Percentiles rank a stretch among this genome's conserved stretches.
Conservation (phyloP, 78 protist genomes). For the Bodo saltans region DNA sequence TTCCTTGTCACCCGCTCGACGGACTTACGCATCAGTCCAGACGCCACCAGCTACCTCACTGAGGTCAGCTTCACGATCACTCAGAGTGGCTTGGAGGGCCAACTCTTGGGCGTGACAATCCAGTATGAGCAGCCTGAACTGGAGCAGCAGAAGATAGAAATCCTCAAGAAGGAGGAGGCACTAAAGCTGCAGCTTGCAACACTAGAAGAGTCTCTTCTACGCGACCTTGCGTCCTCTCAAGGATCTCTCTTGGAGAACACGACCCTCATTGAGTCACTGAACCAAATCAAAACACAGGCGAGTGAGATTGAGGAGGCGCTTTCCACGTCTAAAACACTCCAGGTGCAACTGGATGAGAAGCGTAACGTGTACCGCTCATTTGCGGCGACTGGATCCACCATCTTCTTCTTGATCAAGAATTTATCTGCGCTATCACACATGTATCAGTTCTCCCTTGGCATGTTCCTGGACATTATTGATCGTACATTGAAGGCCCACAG, state of each 20-base stretch:
- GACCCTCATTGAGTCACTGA: slow-evolving; percentile 58
- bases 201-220: slow-evolving; percentile 65
- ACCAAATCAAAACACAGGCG: slow-evolving; percentile 57
- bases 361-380: slow-evolving; percentile 65
- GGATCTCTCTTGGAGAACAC: slow-evolving; percentile 76
- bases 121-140: slow-evolving; percentile 71
- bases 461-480: slow-evolving; percentile 12
- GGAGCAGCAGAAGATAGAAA: slow-evolving; percentile 41
- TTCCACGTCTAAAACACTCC: slow-evolving; percentile 28
- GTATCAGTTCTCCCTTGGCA: slow-evolving; percentile 68
- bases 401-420: slow-evolving; percentile 56
- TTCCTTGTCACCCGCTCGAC: slow-evolving; percentile 63
- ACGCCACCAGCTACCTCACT: slow-evolving; percentile 43
- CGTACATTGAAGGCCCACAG: not conserved
- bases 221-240: slow-evolving; percentile 46
- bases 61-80: slow-evolving; percentile 71
- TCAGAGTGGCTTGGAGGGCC: slow-evolving; percentile 64
- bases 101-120: slow-evolving; percentile 63
- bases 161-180: slow-evolving; percentile 69
- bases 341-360: slow-evolving; percentile 54
- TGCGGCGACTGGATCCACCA: slow-evolving; percentile 44
- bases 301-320: slow-evolving; percentile 45
- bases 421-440: slow-evolving; percentile 55
- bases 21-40: slow-evolving; percentile 58
- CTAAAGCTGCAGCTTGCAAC: slow-evolving; percentile 50